Percentiles rank a stretch among this genome's conserved stretches.
These are phyloP conservation scores for Stagonosporopsis chrysanthemi DNA, from an alignment of 2,329 filamentous ascomycete genomes.

Conservation along the genomic window DNA sequence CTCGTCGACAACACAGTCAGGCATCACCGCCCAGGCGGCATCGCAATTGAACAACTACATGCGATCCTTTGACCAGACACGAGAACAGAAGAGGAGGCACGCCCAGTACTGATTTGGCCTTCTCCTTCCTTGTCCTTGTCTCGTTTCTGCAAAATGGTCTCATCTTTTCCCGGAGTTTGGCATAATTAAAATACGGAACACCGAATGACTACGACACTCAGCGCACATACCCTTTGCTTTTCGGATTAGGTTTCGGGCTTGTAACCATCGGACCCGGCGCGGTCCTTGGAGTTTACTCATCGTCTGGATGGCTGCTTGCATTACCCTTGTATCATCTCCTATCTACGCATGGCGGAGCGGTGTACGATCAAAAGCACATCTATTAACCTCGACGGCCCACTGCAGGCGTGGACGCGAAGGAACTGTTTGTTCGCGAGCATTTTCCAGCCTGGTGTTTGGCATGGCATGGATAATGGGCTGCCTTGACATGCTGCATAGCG, in stretches of 20 bases:
- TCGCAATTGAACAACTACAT: slow-evolving; percentile 86
- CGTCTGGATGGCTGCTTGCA: slow-evolving; percentile 21
- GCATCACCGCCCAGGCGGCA: slow-evolving; percentile 77
- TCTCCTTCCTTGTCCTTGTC: not conserved
- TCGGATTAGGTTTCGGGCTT: slow-evolving; percentile 13
- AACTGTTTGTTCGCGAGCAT: slow-evolving; percentile 28
- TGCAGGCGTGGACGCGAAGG: slow-evolving; percentile 6
- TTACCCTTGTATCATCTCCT: slow-evolving; percentile 35
- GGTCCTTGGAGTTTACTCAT: slow-evolving; percentile 13
- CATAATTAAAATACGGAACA: slow-evolving; percentile 30
- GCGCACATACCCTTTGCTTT: slow-evolving; percentile 31
- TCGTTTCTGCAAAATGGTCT: slow-evolving; percentile 16
- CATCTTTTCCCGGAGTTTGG: slow-evolving; percentile 26
- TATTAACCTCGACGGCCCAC: slow-evolving; percentile 24
- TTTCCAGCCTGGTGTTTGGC: slow-evolving; percentile 30
- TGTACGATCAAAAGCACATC: slow-evolving; percentile 45
- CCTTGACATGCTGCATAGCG: slow-evolving; percentile 20
- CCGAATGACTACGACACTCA: slow-evolving; percentile 18
- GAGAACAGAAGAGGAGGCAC: slow-evolving; percentile 61
- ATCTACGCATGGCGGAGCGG: slow-evolving; percentile 28
- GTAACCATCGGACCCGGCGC: slow-evolving; percentile 17
- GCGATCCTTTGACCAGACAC: slow-evolving; percentile 85
- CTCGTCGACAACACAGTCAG: slow-evolving; percentile 59
- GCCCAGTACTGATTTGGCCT: slow-evolving; percentile 38
- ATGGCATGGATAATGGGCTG: slow-evolving; percentile 18